Evolutionary conservation across 208 protist species (phyloP).

Genomic region (Acanthamoeba castellanii): DNA sequence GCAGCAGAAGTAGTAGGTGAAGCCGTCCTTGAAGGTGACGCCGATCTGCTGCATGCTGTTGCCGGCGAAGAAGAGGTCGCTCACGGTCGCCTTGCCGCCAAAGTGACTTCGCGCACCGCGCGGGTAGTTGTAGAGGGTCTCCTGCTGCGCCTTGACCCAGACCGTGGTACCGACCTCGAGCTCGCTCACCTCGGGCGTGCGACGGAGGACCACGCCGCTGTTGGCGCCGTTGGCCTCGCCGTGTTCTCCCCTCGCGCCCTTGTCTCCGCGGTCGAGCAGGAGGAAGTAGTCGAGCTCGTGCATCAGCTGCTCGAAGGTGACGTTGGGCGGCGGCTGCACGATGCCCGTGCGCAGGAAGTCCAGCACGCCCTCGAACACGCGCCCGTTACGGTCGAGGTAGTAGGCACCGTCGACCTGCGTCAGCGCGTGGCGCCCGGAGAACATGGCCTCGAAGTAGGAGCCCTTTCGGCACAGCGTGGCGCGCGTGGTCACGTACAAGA

Average conservation of each 20-base stretch:
- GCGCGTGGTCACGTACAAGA: background rate
- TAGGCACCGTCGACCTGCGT: conserved; percentile 27
- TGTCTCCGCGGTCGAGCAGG: background rate
- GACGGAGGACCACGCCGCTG: background rate
- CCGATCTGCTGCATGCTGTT: conserved; percentile 53
- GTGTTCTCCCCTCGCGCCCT: background rate
- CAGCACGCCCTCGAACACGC: conserved; percentile 38
- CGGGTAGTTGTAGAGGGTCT: conserved; percentile 44
- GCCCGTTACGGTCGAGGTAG: conserved; percentile 25
- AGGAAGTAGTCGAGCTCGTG: conserved; percentile 44
- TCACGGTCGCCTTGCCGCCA: conserved; percentile 8
- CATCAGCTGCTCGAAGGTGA: conserved; percentile 38
- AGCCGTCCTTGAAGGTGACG: conserved; percentile 26
- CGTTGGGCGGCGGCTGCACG: conserved; percentile 17
- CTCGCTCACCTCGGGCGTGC: conserved; percentile 7
- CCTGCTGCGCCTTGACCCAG: background rate
- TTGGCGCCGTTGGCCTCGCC: conserved; percentile 6
- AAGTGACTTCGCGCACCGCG: conserved; percentile 19
- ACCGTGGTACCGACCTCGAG: conserved; percentile 21
- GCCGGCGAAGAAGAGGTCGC: conserved; percentile 24
- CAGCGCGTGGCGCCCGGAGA: background rate
- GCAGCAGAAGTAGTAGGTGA: conserved; percentile 51
- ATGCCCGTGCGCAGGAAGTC: conserved; percentile 33
- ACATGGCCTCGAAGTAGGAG: conserved; percentile 53
- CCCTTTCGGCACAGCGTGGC: background rate